Evolutionary conservation across 2,329 filamentous ascomycete genomes (phyloP).

Genomic region (Nothopassalora personata): DNA sequence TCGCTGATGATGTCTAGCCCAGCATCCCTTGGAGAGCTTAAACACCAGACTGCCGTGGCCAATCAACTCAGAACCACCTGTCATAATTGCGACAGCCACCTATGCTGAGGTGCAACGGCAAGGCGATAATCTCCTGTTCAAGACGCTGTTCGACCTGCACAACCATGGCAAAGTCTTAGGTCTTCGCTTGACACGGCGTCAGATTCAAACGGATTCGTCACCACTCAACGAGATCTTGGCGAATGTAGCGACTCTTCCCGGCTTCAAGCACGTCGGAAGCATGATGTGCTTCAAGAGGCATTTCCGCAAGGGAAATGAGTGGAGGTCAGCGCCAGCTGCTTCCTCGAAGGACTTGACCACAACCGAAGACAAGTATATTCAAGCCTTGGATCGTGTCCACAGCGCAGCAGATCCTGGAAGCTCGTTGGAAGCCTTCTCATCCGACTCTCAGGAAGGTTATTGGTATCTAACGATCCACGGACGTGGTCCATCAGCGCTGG

Average conservation of each 20-base stretch:
- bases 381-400: neutral
- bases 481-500: neutral
- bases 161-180: neutral
- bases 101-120: neutral
- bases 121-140: neutral
- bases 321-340: neutral
- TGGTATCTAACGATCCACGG: neutral
- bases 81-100: neutral
- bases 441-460: neutral
- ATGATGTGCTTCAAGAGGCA: neutral
- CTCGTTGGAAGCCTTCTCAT: too few relatives aligned
- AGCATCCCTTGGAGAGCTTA: neutral
- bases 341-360: neutral
- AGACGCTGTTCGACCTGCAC: neutral
- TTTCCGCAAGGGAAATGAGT: neutral
- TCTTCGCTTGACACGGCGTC: neutral
- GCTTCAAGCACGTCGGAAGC: neutral
- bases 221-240: neutral
- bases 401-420: neutral
- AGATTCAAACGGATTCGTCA: neutral
- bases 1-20: neutral
- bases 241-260: neutral
- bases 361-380: neutral
- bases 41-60: neutral
- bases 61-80: neutral